Evolutionary conservation across 305 asterid genomes (phyloP).

Genomic region (Andrographis paniculata): DNA sequence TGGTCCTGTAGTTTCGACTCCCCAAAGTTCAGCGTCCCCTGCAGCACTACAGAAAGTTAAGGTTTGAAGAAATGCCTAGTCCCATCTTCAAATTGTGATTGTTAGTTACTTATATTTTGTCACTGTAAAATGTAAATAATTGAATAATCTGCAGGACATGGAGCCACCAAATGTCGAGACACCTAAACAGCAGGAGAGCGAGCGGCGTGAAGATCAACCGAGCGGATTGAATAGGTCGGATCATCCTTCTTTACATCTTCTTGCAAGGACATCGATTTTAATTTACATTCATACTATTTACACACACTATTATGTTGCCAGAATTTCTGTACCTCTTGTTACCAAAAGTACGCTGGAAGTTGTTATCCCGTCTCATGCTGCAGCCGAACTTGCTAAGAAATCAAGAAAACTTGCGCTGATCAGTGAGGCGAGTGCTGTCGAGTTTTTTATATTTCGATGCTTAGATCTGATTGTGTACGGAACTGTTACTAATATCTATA

Average conservation of each 20-base stretch:
- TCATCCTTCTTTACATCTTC: neutral
- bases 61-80: conserved; percentile 21
- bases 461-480: neutral
- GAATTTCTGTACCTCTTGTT: conserved; percentile 66
- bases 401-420: conserved; percentile 77
- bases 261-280: neutral
- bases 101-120: neutral
- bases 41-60: conserved; percentile 26
- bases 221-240: conserved; percentile 49
- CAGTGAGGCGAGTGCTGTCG: conserved; percentile 55
- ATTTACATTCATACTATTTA: neutral
- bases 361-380: conserved; percentile 76
- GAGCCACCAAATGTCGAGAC: conserved; percentile 31
- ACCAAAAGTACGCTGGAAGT: conserved; percentile 84
- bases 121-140: no score
- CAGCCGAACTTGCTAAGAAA: conserved; percentile 65
- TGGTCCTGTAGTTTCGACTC: conserved; percentile 27
- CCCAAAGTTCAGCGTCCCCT: conserved; percentile 28
- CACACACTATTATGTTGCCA: conserved; percentile 17
- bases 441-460: conserved; percentile 7
- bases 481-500: conserved; percentile 12
- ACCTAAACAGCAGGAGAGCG: conserved; percentile 50
- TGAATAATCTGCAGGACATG: conserved; percentile 54
- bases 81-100: conserved; percentile 4
- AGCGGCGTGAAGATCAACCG: conserved; percentile 59